phyloP scores from a whole-genome alignment of 192 early-diverging fungal genomes.

The Coemansia biformis region DNA sequence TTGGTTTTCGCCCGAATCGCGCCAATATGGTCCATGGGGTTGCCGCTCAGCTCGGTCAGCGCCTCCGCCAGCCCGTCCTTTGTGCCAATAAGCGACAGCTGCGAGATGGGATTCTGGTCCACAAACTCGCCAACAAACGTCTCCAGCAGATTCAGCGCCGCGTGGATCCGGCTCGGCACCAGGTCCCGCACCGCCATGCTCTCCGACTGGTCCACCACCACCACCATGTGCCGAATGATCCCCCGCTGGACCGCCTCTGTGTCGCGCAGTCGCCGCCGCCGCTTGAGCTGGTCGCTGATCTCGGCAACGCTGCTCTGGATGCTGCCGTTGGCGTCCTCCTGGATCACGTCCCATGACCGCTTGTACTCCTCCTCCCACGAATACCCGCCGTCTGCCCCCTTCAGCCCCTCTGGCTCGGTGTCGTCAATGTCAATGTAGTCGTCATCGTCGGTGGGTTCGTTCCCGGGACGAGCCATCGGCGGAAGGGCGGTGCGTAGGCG shows the following conservation, averaged over 20 bases:
- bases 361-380: constrained; percentile 97
- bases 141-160: constrained; percentile 59
- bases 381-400: constrained; percentile 59
- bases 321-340: constrained; percentile 81
- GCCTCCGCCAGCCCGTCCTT: constrained; percentile 83
- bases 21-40: constrained; percentile 75
- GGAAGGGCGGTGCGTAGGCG: too few species aligned
- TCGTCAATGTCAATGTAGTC: constrained; percentile 49
- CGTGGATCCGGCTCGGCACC: constrained; percentile 72
- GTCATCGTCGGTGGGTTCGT: constrained; percentile 25
- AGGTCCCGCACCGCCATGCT: constrained; percentile 84
- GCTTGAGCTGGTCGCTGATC: constrained; percentile 68
- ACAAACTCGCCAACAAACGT: constrained; percentile 85
- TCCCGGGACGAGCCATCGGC: constrained; percentile 10
- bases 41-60: constrained; percentile 78
- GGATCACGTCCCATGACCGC: constrained; percentile 89
- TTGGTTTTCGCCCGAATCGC: constrained; percentile 63
- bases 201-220: constrained; percentile 79
- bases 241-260: constrained; percentile 70
- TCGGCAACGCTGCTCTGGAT: constrained; percentile 67
- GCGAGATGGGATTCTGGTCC: constrained; percentile 92
- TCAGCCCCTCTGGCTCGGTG: constrained; percentile 35
- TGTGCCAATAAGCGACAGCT: constrained; percentile 76
- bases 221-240: constrained; percentile 75
- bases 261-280: constrained; percentile 55